Conservation (phyloP, 495 filamentous ascomycete species). For the Talaromyces proteolyticus region DNA sequence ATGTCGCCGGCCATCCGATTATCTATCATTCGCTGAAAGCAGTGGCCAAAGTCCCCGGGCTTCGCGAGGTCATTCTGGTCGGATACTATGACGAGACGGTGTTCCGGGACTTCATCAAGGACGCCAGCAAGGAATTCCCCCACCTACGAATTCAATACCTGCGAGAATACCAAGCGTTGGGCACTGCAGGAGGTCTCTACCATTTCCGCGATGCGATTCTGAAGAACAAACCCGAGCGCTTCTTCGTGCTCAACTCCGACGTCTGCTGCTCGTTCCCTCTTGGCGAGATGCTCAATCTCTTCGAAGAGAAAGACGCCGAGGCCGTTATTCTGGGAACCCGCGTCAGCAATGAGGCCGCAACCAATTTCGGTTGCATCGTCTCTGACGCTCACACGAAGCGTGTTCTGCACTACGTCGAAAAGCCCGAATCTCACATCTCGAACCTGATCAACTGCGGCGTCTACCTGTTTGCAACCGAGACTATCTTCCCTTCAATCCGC, state of each 20-base stretch:
- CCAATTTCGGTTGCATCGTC: conserved; percentile 97
- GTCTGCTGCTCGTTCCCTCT: conserved; percentile 99
- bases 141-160: conserved; percentile 91
- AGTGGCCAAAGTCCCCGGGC: conserved; percentile 82
- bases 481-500: conserved; percentile 94
- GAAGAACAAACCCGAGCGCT: conserved; percentile 87
- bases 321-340: conserved; percentile 94
- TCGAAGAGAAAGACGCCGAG: conserved; percentile 93
- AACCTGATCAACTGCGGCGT: conserved; percentile 99
- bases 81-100: conserved; percentile 98
- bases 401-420: conserved; percentile 98
- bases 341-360: conserved; percentile 85
- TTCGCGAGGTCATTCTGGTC: conserved; percentile 94
- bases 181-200: conserved; percentile 94
- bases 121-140: conserved; percentile 76
- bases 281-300: conserved; percentile 87
- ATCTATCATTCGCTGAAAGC: conserved; percentile 95
- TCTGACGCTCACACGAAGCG: conserved; percentile 91
- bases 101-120: conserved; percentile 97
- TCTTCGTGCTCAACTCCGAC: conserved; percentile 97
- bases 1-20: conserved; percentile 96
- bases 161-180: conserved; percentile 94
- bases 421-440: conserved; percentile 96
- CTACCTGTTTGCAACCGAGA: conserved; percentile 92
- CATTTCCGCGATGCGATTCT: conserved; percentile 99